Base-by-base conservation (phyloP, 768 basidiomycete species). In the Leccinum broughii region DNA sequence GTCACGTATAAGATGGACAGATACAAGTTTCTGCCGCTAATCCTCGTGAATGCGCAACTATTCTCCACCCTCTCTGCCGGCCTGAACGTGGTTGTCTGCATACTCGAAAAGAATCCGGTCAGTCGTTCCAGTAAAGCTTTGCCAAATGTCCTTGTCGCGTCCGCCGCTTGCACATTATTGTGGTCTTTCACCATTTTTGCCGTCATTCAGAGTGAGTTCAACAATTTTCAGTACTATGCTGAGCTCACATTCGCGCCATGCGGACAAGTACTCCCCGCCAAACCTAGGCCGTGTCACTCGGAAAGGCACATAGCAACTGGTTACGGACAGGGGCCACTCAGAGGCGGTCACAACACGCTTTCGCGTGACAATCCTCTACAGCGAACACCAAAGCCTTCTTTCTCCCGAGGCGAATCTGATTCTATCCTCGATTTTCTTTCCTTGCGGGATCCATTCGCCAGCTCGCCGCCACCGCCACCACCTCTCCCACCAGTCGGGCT, bases 391-490 rank as follows among this genome's bases (percentile, higher is more conserved):
- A 70, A 72, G 4, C 64, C 62, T 34, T 64, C 68, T 2, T 35
- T 70, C 48, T 62, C 67, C 24, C 64, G 64, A 7, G 62, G 64
- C 30, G 63, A 62, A 58, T 66, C 67, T 49, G 72, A 74, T 62
- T 68, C 72, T 41, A 24, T 66, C 0, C 63, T 72, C 22, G 73
- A 74, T 62, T 74, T 76, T 48, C 70, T 75, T 56, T 74, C 72
- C 10, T 58, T 74, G 62, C 70, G 71, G 52, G 73, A 74, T 56
- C 73, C 73, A 20, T 74, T 74, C 4, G 73, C 73, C 15, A 75
- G 74, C 20, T 68, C 63, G 1, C 72, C 72, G n/a, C 72, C 72
- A 1, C 70, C 62, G n/a, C 74, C 72, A 6, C 72, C 74, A 3
- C 70, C 71, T 37, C 56, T 70, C 10, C 70, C 70, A n/a, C 65